phyloP scores from a whole-genome alignment of 345 rosid species.

The Melastoma malabathricum region DNA sequence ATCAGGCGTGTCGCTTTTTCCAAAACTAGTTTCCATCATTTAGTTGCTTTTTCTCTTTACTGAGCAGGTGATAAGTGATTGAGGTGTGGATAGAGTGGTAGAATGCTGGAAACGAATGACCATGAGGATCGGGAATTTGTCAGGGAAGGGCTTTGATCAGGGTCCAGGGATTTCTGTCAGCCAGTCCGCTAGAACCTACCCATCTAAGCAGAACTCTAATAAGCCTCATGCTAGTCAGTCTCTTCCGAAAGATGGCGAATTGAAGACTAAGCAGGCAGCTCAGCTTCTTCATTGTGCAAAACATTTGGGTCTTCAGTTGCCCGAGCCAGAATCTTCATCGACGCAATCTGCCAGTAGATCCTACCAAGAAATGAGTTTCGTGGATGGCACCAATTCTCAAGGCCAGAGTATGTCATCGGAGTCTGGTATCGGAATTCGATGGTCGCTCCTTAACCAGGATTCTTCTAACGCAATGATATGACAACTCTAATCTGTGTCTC shows the following conservation, averaged over 20 bases:
- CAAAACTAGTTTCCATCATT: not conserved
- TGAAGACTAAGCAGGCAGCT: constrained; percentile 16
- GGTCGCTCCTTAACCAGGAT: not conserved
- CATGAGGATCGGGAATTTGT: constrained; percentile 16
- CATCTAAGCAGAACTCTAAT: constrained; percentile 24
- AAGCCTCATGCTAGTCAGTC: constrained; percentile 12
- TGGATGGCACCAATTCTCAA: constrained; percentile 19
- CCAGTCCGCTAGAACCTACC: constrained; percentile 11
- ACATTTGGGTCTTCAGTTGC: constrained; percentile 20
- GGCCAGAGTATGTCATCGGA: constrained; percentile 30
- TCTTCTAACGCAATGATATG: not conserved
- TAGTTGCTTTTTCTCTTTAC: constrained; percentile 5
- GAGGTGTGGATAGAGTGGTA: constrained; percentile 5
- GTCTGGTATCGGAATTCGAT: constrained; percentile 17
- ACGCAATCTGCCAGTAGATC: constrained; percentile 21
- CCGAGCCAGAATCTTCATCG: constrained; percentile 28
- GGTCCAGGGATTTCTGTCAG: constrained; percentile 8
- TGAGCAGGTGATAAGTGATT: constrained; percentile 11
- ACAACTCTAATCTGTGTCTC: not conserved
- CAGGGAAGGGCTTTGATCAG: constrained; percentile 16
- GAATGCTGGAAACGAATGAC: constrained; percentile 18
- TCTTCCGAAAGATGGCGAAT: constrained; percentile 13
- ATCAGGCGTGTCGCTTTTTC: no score
- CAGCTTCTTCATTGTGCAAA: constrained; percentile 14
- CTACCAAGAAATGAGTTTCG: constrained; percentile 15